Base-by-base conservation (phyloP, 257 asterid genomes). In the Gardenia jasminoides region DNA sequence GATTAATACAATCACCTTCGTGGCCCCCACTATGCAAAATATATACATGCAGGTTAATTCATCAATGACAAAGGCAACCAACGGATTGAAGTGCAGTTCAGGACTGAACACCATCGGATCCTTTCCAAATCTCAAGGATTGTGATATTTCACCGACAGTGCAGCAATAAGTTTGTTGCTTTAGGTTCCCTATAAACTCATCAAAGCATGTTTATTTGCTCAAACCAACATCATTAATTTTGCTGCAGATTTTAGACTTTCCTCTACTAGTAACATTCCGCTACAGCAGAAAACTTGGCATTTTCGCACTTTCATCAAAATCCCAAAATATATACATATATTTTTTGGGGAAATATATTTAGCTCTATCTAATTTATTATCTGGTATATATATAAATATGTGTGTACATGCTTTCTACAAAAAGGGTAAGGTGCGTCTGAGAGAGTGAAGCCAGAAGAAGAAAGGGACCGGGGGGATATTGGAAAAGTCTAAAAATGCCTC, bases 51-150 rank as follows among this genome's bases (percentile, higher is more conserved):
- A 46, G 73, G 13, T 20, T 20, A 56, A 56, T 73, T 81, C 54
- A 61, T 66, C 62, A 54, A 67, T 71, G 74, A 58, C 69, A 78
- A 78, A 84, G 50, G 82, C 74, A 79, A 76, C 76, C 65, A 81
- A 79, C 83, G 76, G 80, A 74, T 65, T 78, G 41, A 36, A 1
- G 41, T 36, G 4, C 4, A 36, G 50, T 74, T 36, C 33, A 54
- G 67, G 64, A 81, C 85, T 78, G 85, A 86, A 80, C 81, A 82
- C 82, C 89, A 85, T 82, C 92, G 80, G 84, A 85, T 86, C 89
- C 83, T 82, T 54, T 71, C 74, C 71, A 85, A 84, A 89, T 89
- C 81, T 56, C 4, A 67, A 65, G 82, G 91, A 86, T 48, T 82
- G 84, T 78, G 91, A 89, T 81, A 86, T 86, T 77, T 83, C 88